Conservation (phyloP, 2,329 filamentous ascomycete species). For the Aspergillus intermedius region DNA sequence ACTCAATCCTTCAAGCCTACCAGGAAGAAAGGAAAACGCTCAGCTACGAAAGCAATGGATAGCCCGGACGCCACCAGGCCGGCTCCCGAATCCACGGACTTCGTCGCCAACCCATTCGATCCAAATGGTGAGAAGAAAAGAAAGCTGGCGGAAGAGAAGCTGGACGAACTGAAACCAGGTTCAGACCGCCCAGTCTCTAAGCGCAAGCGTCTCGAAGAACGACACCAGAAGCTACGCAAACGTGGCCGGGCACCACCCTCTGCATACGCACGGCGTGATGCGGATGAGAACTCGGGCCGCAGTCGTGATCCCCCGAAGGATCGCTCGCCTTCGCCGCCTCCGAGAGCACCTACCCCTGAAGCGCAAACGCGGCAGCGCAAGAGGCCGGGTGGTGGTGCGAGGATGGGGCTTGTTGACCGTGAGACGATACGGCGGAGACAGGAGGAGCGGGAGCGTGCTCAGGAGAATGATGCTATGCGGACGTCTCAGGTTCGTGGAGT, state of each 20-base stretch:
- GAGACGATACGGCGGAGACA: constrained; percentile 37
- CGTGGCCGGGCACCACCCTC: constrained; percentile 33
- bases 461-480: constrained; percentile 31
- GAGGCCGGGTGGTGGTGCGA: constrained; percentile 41
- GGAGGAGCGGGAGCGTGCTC: constrained; percentile 39
- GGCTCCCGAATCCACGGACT: not conserved
- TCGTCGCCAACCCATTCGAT: not conserved
- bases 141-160: constrained; percentile 21
- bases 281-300: constrained; percentile 12
- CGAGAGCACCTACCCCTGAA: constrained; percentile 37
- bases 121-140: constrained; percentile 18
- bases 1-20: not conserved
- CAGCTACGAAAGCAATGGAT: not conserved
- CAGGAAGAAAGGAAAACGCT: not conserved
- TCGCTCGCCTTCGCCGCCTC: constrained; percentile 35
- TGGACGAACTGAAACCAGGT: constrained; percentile 15
- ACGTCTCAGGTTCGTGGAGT: constrained; percentile 50
- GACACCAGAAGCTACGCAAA: constrained; percentile 31
- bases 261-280: constrained; percentile 35
- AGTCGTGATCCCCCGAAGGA: constrained; percentile 21
- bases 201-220: constrained; percentile 35
- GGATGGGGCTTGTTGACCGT: constrained; percentile 32
- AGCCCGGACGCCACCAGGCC: not conserved
- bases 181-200: constrained; percentile 27
- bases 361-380: constrained; percentile 37